Evolutionary conservation across 768 basidiomycete genomes (phyloP).

Genomic region (Ramaria rubella): DNA sequence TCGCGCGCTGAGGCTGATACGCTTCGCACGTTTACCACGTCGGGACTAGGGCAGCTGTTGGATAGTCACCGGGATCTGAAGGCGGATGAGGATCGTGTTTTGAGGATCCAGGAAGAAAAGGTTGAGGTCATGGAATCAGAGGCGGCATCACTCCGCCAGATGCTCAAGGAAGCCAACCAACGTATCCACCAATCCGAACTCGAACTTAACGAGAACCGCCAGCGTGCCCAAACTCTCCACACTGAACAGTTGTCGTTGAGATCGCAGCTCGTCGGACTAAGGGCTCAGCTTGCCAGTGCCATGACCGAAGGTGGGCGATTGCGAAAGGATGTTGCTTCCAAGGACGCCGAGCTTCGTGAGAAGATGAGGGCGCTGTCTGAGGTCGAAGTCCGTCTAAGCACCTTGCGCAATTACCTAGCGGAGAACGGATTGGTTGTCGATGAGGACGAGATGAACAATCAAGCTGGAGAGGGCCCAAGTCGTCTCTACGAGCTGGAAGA

Average conservation of each 20-base stretch:
- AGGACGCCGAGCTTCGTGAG: constrained; percentile 59
- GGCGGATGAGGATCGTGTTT: constrained; percentile 72
- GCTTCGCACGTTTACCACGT: constrained; percentile 79
- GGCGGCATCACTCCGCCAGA: constrained; percentile 61
- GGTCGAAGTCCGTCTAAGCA: constrained; percentile 62
- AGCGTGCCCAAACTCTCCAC: constrained; percentile 56
- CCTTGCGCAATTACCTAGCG: constrained; percentile 79
- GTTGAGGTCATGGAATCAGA: constrained; percentile 75
- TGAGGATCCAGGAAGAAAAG: constrained; percentile 77
- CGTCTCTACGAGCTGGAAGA: constrained; percentile 72
- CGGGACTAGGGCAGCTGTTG: constrained; percentile 76
- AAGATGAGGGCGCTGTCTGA: constrained; percentile 62
- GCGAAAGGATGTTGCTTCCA: constrained; percentile 60
- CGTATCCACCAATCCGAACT: constrained; percentile 62
- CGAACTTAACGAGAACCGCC: constrained; percentile 62
- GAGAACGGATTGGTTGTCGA: constrained; percentile 82
- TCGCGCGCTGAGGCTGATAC: constrained; percentile 92
- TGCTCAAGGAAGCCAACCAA: constrained; percentile 73
- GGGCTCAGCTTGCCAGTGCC: constrained; percentile 63
- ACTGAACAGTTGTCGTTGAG: constrained; percentile 56
- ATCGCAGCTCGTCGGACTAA: constrained; percentile 67
- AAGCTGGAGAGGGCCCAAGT: constrained; percentile 28
- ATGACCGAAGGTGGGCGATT: constrained; percentile 61
- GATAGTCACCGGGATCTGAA: constrained; percentile 82
- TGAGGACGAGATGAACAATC: constrained; percentile 55